Evolutionary conservation across 2,329 filamentous ascomycete species (phyloP).

Genomic region (Aspergillus pseudoglaucus): DNA sequence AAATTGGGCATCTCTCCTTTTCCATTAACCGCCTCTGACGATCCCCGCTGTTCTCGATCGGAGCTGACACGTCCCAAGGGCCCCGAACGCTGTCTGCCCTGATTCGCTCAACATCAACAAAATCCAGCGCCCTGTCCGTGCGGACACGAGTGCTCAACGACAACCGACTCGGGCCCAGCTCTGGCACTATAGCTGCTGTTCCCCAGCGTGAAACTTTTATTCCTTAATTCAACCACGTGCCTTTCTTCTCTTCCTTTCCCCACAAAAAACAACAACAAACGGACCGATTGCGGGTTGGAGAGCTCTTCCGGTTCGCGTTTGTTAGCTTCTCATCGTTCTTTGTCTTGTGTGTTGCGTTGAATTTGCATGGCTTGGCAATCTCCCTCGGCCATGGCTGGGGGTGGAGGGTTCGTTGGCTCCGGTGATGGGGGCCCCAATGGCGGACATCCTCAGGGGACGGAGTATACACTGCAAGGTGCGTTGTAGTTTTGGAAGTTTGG

Average conservation of each 20-base stretch:
- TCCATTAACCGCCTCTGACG: background rate
- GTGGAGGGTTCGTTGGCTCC: slow-evolving; percentile 46
- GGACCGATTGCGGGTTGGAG: slow-evolving; percentile 1
- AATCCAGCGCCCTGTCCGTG: slow-evolving; percentile 6
- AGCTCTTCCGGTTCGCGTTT: slow-evolving; percentile 1
- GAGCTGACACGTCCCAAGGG: slow-evolving; percentile 17
- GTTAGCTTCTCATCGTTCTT: background rate
- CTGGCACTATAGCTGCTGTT: too few species aligned
- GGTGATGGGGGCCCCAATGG: slow-evolving; percentile 37
- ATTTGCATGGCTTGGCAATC: slow-evolving; percentile 63
- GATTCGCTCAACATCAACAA: slow-evolving; percentile 15
- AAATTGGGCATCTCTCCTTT: background rate
- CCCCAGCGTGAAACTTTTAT: too few species aligned
- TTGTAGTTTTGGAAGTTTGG: background rate
- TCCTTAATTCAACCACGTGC: background rate
- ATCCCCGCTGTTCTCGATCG: slow-evolving; percentile 3
- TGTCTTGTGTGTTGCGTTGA: slow-evolving; percentile 5
- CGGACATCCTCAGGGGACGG: slow-evolving; percentile 55
- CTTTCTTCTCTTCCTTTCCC: slow-evolving; percentile 2
- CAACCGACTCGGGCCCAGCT: background rate
- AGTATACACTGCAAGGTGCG: slow-evolving; percentile 66
- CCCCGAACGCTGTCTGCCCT: slow-evolving; percentile 13
- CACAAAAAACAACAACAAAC: slow-evolving; percentile 1
- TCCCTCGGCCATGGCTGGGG: slow-evolving; percentile 54
- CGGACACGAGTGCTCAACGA: slow-evolving; percentile 7